Percentiles rank a stretch among this genome's conserved stretches.
Evolutionary conservation across 2,329 filamentous ascomycete species (phyloP).

Genomic region (Sordariomycetes sp.): DNA sequence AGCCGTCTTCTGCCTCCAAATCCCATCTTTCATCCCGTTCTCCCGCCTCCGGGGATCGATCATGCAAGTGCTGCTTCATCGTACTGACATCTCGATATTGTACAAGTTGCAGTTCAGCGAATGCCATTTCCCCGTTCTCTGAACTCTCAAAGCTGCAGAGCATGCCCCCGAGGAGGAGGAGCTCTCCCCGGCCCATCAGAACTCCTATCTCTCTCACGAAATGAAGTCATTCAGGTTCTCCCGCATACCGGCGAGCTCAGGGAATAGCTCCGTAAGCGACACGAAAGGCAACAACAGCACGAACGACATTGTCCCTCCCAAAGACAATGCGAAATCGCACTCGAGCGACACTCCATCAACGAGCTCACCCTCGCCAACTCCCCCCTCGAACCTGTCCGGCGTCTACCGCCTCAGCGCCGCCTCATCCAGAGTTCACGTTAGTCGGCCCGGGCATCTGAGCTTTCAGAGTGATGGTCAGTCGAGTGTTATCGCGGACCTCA

Average conservation of each 20-base stretch:
- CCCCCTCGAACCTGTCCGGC: not conserved
- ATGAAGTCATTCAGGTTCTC: not conserved
- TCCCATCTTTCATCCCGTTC: not conserved
- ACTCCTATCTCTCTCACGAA: not conserved
- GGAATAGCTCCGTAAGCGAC: not conserved
- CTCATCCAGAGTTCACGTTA: not conserved
- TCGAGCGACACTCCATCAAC: not conserved
- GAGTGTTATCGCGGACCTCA: conserved; percentile 7
- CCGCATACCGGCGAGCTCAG: not conserved
- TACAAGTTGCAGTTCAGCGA: not conserved
- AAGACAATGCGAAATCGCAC: not conserved
- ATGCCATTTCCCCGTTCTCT: not conserved
- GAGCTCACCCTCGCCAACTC: not conserved
- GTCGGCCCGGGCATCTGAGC: not conserved
- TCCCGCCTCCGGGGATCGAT: not conserved
- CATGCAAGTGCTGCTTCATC: not conserved
- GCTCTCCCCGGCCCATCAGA: not conserved
- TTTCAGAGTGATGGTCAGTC: not conserved
- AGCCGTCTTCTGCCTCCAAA: not conserved
- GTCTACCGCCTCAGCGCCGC: not conserved
- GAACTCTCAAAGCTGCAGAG: not conserved
- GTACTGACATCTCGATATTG: not conserved
- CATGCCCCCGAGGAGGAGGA: no score
- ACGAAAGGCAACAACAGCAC: not conserved
- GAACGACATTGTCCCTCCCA: not conserved